phyloP scores from a whole-genome alignment of 1,139 yeast genomes.

The Wickerhamomyces sp. region DNA sequence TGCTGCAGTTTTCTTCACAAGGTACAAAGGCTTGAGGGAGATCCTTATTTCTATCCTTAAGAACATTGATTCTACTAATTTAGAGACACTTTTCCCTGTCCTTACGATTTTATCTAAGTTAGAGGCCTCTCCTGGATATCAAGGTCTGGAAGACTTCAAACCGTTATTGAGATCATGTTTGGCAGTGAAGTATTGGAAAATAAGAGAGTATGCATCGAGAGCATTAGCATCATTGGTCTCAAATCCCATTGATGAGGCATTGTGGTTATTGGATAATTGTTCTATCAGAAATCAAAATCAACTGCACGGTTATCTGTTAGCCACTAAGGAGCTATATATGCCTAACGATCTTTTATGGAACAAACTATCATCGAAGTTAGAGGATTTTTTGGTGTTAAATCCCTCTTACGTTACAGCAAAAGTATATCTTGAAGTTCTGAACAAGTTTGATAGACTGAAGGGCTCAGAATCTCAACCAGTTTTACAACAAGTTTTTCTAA shows the following conservation, averaged over 20 bases:
- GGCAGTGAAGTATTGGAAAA: constrained; percentile 62
- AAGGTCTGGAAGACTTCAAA: constrained; percentile 46
- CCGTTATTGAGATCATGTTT: constrained; percentile 44
- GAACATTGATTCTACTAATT: constrained; percentile 29
- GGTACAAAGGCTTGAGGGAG: constrained; percentile 48
- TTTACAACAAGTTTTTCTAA: constrained; percentile 30
- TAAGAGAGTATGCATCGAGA: constrained; percentile 81
- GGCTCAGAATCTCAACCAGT: constrained; percentile 5
- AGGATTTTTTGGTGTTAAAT: constrained; percentile 26
- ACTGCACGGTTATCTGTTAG: constrained; percentile 55
- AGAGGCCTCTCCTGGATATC: constrained; percentile 52
- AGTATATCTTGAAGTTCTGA: constrained; percentile 32
- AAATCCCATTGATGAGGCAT: constrained; percentile 26
- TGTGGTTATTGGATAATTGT: constrained; percentile 14
- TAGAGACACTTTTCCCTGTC: constrained; percentile 70
- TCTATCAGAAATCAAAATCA: constrained; percentile 35
- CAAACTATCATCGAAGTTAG: constrained; percentile 17
- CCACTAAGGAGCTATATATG: constrained; percentile 32
- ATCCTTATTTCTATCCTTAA: constrained; percentile 43
- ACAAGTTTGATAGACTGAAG: background rate
- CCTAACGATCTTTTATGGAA: constrained; percentile 11
- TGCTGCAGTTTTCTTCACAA: constrained; percentile 64
- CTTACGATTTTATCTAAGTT: constrained; percentile 67
- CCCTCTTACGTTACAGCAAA: constrained; percentile 33
- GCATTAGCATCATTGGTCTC: constrained; percentile 52